Base-by-base conservation (phyloP, 2,329 filamentous ascomycete species). In the Lasiodiplodia sp. region DNA sequence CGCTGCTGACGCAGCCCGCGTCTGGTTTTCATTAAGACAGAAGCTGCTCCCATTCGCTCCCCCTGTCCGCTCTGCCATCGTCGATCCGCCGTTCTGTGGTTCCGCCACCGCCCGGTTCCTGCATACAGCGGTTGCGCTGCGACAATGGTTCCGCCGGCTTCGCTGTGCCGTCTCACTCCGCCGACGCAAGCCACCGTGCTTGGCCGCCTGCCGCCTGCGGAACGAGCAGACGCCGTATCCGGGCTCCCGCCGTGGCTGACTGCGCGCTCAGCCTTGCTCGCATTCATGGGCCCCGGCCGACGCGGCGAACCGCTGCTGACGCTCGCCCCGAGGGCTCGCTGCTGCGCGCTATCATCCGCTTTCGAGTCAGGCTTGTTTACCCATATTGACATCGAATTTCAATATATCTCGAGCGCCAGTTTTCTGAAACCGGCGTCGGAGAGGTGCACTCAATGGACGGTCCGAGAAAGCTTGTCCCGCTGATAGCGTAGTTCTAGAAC, bases 401-500 rank as follows among this genome's bases (percentile, higher is more conserved):
- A 52, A 18, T 16, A 18, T 25, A 38, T 64, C 47, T 49, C 60
- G 47, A 37, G 60, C 38, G 51, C 60, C 60, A 64, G 60, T 64
- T 64, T 64, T 64, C 47, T 64, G 60, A 64, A 64, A 64, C 60
- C 37, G 10, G 60, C 60, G 60, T n/a, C 60, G 58, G 44, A 25
- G 44, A 64, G 60, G 44, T 25, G 51, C 60, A 52, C 47, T 52
- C 44, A 37, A 52, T 21, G n/a, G 28, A 37, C 60, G 44, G 60
- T 64, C 47, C 60, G 60, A 52, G 60, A 47, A 64, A 52, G 47
- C 60, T 52, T 52, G 47, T 64, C 40, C 60, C 60, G 31, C 47
- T 49, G 60, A 64, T 64, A 37, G 60, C 47, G 60, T 47, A 52
- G 60, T 64, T 64, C 60, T 64, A 64, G 60, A 64, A 64, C 60